Percentiles rank a stretch among this genome's conserved stretches.
phyloP scores from a whole-genome alignment of 371 early-diverging fungal species.

The Conidiobolus incongruus region DNA sequence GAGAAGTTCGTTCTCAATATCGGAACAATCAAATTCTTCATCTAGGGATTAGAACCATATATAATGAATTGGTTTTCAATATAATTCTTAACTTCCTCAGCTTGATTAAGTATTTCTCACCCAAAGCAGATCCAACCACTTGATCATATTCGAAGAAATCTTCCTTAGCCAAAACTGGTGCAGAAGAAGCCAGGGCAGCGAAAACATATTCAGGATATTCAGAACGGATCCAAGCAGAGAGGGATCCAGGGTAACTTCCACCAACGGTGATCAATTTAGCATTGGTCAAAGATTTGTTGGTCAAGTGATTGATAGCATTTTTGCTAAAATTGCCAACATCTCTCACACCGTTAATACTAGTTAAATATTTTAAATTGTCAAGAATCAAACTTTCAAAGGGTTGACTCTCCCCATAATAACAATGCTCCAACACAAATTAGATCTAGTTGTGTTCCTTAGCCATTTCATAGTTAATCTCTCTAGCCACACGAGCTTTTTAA shows the following conservation, averaged over 20 bases:
- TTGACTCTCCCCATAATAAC: constrained; percentile 14
- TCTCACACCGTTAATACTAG: constrained; percentile 28
- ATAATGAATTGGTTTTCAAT: not conserved
- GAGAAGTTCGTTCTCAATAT: not conserved
- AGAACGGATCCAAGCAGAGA: constrained; percentile 43
- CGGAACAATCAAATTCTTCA: not conserved
- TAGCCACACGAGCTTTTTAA: constrained; percentile 13
- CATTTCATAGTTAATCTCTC: constrained; percentile 11
- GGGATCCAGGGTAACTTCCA: constrained; percentile 42
- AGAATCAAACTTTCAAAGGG: constrained; percentile 11
- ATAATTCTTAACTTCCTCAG: too few species aligned
- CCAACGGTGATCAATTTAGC: constrained; percentile 39
- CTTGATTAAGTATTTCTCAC: not conserved
- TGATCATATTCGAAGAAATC: constrained; percentile 34
- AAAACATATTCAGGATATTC: constrained; percentile 35
- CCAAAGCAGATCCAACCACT: not conserved
- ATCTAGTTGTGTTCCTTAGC: not conserved
- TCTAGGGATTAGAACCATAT: too few species aligned
- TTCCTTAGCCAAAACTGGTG: constrained; percentile 26
- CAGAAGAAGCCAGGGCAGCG: constrained; percentile 47
- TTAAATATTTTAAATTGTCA: constrained; percentile 18
- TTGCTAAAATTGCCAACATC: constrained; percentile 36
- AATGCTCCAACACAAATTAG: not conserved
- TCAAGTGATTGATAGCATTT: not conserved
- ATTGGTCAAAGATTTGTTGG: not conserved